Conservation (phyloP, 805 yeast species). For the Blastobotrys parvus region DNA sequence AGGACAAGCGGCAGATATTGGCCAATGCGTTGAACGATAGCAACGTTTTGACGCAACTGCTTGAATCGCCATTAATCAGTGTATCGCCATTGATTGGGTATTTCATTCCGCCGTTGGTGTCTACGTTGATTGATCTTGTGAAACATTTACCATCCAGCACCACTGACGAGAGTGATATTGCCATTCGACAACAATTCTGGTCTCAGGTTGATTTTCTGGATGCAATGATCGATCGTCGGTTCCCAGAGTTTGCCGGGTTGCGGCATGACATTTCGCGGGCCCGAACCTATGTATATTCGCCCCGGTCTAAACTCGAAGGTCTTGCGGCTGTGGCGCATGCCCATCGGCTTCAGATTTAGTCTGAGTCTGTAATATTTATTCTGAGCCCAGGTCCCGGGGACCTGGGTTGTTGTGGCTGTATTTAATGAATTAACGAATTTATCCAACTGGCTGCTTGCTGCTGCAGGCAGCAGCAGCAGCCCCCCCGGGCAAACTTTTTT, state of each 20-base stretch:
- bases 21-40: slow-evolving; percentile 6
- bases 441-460: too few relatives aligned
- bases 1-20: background rate
- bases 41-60: slow-evolving; percentile 9
- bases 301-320: slow-evolving; percentile 12
- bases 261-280: slow-evolving; percentile 6
- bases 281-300: background rate
- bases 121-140: slow-evolving; percentile 5
- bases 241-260: slow-evolving; percentile 10
- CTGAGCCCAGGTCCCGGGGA: too few relatives aligned
- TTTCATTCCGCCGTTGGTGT: slow-evolving; percentile 14
- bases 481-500: too few relatives aligned
- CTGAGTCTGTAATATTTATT: too few relatives aligned
- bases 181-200: background rate
- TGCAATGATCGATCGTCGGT: slow-evolving; percentile 10
- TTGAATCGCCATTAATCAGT: slow-evolving; percentile 17
- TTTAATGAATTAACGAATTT: too few relatives aligned
- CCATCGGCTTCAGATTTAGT: too few relatives aligned
- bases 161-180: background rate
- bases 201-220: slow-evolving; percentile 12
- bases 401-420: too few relatives aligned
- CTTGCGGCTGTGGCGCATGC: slow-evolving; percentile 19
- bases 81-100: slow-evolving; percentile 17
- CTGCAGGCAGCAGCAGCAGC: too few relatives aligned
- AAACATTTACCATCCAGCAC: background rate